A percentile compares a stretch with the other conserved stretches of the same genome.
These are phyloP conservation scores for Stephania yunnanensis DNA, from an alignment of 164 flowering plant genomes.

Conservation along the genomic window DNA sequence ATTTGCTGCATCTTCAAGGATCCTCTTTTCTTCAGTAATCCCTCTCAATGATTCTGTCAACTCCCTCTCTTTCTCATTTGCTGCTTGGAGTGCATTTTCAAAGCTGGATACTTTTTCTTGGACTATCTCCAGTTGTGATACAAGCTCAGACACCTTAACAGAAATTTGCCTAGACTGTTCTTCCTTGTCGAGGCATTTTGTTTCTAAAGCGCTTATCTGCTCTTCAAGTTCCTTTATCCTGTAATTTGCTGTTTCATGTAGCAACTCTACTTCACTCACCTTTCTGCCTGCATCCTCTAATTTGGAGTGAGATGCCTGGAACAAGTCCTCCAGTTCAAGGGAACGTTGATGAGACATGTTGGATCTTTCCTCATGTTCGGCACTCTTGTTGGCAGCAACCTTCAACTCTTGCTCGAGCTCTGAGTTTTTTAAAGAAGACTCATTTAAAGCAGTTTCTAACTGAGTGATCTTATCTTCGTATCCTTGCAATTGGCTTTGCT, in stretches of 20 bases:
- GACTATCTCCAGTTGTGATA: conserved; percentile 50
- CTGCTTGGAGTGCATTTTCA: conserved; percentile 51
- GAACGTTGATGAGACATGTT: conserved; percentile 53
- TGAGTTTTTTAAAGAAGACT: conserved; percentile 31
- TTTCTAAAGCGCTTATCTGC: conserved; percentile 46
- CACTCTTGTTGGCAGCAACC: conserved; percentile 35
- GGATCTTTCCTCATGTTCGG: conserved; percentile 73
- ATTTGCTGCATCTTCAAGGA: conserved; percentile 40
- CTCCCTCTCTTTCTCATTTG: conserved; percentile 58
- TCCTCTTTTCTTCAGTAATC: conserved; percentile 50
- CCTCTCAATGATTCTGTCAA: conserved; percentile 39
- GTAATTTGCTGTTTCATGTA: conserved; percentile 57
- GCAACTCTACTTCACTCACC: conserved; percentile 57
- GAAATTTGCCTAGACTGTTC: conserved; percentile 41
- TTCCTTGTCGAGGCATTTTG: conserved; percentile 47
- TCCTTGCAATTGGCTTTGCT: conserved; percentile 36
- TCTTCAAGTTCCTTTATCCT: conserved; percentile 77
- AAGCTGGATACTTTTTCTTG: conserved; percentile 45
- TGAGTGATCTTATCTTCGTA: conserved; percentile 37
- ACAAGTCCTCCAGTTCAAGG: conserved; percentile 65
- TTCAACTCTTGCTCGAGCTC: conserved; percentile 67
- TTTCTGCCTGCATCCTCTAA: conserved; percentile 53
- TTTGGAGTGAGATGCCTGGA: conserved; percentile 60
- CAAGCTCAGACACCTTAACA: conserved; percentile 48
- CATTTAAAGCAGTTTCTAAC: conserved; percentile 43